A percentile compares a stretch with the other conserved stretches of the same genome.
Evolutionary conservation across 345 rosid species (phyloP).

Genomic region (Boechera divaricarpa): DNA sequence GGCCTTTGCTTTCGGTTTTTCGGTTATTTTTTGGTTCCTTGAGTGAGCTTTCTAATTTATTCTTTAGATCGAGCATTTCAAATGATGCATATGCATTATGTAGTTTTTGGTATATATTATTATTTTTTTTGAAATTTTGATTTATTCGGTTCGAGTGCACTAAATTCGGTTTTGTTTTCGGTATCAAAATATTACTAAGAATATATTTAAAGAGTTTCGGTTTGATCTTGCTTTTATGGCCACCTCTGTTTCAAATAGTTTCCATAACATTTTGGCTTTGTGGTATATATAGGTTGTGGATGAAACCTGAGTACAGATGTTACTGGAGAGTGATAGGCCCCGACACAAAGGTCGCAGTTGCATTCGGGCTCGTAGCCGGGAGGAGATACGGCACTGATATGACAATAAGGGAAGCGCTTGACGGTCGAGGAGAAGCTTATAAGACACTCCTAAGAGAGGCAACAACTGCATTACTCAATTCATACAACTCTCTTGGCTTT

Average conservation of each 20-base stretch:
- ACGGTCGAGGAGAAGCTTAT: constrained; percentile 76
- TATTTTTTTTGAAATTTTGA: too few species aligned
- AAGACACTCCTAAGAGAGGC: constrained; percentile 81
- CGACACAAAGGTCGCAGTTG: constrained; percentile 64
- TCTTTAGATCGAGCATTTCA: background rate
- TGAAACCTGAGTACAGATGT: constrained; percentile 70
- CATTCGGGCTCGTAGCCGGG: constrained; percentile 66
- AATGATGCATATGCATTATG: too few species aligned
- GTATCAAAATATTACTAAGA: too few species aligned
- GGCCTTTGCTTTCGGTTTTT: background rate
- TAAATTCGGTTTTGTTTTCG: background rate
- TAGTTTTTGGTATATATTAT: too few species aligned
- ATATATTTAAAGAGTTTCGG: background rate
- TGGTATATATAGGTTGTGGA: constrained; percentile 61
- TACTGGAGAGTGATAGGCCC: constrained; percentile 80
- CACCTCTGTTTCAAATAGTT: constrained; percentile 9
- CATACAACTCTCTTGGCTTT: constrained; percentile 71
- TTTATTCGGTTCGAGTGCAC: too few species aligned
- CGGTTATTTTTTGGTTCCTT: background rate
- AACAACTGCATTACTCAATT: constrained; percentile 82
- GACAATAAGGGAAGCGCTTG: constrained; percentile 66
- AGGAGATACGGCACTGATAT: constrained; percentile 64
- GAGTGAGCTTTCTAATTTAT: background rate
- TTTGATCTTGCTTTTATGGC: background rate
- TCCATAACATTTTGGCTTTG: constrained; percentile 23